Evolutionary conservation across 1,139 yeast species (phyloP), one percentile per base, ranked within the genome.

Genomic region (Candida gigantensis): DNA sequence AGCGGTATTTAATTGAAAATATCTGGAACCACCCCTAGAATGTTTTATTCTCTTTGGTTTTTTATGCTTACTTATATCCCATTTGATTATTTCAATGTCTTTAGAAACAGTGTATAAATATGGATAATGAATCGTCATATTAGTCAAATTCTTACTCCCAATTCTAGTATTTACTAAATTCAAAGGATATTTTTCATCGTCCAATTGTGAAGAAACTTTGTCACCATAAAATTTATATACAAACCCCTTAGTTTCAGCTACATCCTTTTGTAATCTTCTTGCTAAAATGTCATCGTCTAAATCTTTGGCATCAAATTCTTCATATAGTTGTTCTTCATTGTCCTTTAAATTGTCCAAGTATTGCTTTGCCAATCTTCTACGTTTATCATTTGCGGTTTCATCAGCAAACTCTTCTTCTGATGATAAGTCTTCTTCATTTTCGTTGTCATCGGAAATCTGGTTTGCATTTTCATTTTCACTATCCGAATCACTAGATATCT

Each of bases 301-400:
- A 51, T 90, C 96, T 49, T 81, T 79, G n/a, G 97, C 97, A 66
- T 88, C 95, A 51, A 88, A 88, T 29, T 84, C 89, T 20, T 74
- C 77, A 31, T 58, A 65, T 18, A 61, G 56, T 20, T 72, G 79
- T 12, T 59, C 47, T 29, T 66, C 67, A 44, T 80, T 86, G 3
- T 65, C 61, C 54, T 84, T 80, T 51, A 92, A 64, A 53, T 86
- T 86, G 31, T 85, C 92, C 48, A 92, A 68, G 60, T 92, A 92
- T 59, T 90, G 95, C 59, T 89, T 89, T 14, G 98, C 98, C 46
- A 92, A 69, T 53, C 97, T 72, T 64, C 97, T 79, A 62, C 99
- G 79, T 60, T 88, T 90, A 53, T 92, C 98, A 1, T 96, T 95
- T 14, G 90, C 95, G 35, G 79, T 80, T 59, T 92, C 98, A 19